A percentile compares a stretch with the other conserved stretches of the same genome.
These are phyloP conservation scores for Aspergillus carbonarius DNA, from an alignment of 2,329 filamentous ascomycete genomes.

Conservation along the genomic window DNA sequence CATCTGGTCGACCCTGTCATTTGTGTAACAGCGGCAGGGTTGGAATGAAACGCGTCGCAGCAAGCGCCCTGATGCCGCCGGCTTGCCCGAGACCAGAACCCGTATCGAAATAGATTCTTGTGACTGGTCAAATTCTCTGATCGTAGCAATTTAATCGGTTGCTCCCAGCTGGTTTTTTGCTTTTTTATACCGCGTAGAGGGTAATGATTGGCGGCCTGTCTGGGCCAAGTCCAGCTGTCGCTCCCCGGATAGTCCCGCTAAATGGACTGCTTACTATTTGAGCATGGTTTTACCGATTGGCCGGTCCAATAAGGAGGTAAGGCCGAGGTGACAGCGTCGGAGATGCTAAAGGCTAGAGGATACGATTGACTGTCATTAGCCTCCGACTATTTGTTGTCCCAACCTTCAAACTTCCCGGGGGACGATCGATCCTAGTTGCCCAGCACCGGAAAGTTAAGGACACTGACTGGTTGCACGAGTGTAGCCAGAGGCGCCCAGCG, in stretches of 20 bases:
- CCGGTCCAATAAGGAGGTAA: neutral
- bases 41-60: slow-evolving; percentile 10
- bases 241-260: neutral
- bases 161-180: neutral
- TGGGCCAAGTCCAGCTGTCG: neutral
- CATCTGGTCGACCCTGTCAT: neutral
- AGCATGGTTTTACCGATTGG: neutral
- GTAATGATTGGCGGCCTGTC: neutral
- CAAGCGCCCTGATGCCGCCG: slow-evolving; percentile 12
- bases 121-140: slow-evolving; percentile 1
- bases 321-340: neutral
- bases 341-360: neutral
- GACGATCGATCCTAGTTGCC: neutral
- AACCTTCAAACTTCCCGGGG: neutral
- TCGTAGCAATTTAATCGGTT: neutral
- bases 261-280: neutral
- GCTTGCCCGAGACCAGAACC: neutral
- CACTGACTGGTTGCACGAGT: neutral
- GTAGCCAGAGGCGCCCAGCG: neutral
- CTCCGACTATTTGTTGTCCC: neutral
- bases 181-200: neutral
- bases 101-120: neutral
- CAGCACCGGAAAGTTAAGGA: neutral
- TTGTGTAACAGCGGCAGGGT: neutral
- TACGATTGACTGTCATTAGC: neutral